Conservation (phyloP, 495 filamentous ascomycete genomes). For the Evernia prunastri region DNA sequence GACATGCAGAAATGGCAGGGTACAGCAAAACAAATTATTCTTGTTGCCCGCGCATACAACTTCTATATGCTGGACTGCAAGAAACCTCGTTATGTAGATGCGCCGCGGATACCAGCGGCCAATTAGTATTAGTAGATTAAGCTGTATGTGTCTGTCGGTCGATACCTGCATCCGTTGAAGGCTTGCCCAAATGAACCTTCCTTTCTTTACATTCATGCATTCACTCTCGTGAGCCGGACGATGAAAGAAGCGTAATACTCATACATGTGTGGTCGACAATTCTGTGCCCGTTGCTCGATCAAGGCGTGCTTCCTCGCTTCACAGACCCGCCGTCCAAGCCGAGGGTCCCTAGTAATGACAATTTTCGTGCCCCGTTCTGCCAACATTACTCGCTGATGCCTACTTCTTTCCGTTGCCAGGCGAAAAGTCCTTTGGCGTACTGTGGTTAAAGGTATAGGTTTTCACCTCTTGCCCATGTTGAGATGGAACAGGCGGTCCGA, state of each 20-base stretch:
- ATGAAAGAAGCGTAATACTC: conserved; percentile 6
- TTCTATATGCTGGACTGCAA: background rate
- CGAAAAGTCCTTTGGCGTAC: conserved; percentile 16
- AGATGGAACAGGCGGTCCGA: conserved; percentile 15
- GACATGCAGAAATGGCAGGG: background rate
- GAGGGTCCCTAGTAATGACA: background rate
- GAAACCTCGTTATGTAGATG: background rate
- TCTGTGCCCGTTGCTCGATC: background rate
- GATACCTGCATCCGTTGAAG: background rate
- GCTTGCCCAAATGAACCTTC: background rate
- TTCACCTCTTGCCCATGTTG: conserved; percentile 13
- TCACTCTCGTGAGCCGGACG: background rate
- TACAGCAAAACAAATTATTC: background rate
- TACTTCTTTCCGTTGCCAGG: conserved; percentile 13
- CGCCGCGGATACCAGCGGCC: background rate
- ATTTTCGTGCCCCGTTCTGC: background rate
- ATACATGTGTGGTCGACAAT: background rate
- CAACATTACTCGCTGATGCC: background rate
- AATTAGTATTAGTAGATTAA: conserved; percentile 7
- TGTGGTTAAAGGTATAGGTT: conserved; percentile 14
- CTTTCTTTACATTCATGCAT: background rate
- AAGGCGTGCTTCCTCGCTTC: background rate
- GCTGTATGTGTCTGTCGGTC: background rate
- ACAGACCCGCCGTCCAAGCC: background rate
- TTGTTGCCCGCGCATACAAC: background rate